These are phyloP conservation scores for Sporothrix curviconia DNA, from an alignment of 2,329 filamentous ascomycete species.

Conservation along the genomic window DNA sequence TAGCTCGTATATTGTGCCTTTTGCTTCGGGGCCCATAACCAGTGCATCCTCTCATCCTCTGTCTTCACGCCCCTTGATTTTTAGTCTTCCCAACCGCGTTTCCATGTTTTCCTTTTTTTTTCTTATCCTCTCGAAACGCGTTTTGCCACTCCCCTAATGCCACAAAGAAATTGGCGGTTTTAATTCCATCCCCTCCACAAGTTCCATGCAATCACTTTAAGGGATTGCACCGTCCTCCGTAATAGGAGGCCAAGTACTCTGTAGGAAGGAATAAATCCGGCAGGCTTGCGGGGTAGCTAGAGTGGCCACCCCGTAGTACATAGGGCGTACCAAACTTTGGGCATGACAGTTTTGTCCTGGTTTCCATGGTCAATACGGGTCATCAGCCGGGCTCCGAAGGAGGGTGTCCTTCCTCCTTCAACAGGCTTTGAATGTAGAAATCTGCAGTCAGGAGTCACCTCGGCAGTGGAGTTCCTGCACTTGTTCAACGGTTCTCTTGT, in stretches of 20 bases:
- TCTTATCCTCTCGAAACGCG: not conserved
- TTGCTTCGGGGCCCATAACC: not conserved
- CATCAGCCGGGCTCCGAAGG: not conserved
- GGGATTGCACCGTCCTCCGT: too few species aligned
- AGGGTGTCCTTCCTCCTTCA: not conserved
- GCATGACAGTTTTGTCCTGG: too few species aligned
- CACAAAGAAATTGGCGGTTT: too few species aligned
- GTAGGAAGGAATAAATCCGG: too few species aligned
- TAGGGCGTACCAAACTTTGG: conserved; percentile 5
- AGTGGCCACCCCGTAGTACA: too few species aligned
- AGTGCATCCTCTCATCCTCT: not conserved
- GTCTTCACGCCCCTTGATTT: too few species aligned
- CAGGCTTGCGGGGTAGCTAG: too few species aligned
- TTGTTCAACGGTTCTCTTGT: conserved; percentile 2
- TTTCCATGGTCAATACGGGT: not conserved
- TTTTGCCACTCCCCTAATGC: not conserved
- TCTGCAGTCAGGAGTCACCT: not conserved
- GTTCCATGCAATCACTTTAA: too few species aligned
- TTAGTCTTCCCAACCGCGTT: too few species aligned
- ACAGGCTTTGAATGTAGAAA: not conserved
- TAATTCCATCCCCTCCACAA: too few species aligned
- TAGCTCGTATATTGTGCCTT: not conserved
- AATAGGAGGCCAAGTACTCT: too few species aligned
- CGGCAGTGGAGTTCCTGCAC: not conserved
- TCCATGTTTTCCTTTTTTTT: not conserved